phyloP scores from a whole-genome alignment of 306 rosid species.

The Vigna unguiculata region DNA sequence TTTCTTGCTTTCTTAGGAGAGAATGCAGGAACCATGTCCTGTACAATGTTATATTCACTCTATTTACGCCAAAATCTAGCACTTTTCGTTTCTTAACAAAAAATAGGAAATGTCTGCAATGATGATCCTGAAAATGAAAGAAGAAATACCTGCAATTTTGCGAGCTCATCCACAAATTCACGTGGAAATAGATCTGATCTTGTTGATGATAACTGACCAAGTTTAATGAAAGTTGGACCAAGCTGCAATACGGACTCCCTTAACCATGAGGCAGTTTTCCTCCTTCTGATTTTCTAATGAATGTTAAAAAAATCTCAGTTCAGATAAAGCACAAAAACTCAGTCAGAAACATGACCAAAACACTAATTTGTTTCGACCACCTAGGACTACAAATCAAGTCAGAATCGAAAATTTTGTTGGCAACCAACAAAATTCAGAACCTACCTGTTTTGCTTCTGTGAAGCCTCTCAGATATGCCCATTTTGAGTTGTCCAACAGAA shows the following conservation, averaged over 20 bases:
- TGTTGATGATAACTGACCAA: slow-evolving; percentile 86
- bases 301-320: background rate
- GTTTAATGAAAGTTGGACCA: slow-evolving; percentile 91
- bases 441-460: slow-evolving; percentile 78
- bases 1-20: slow-evolving; percentile 72
- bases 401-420: background rate
- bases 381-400: background rate
- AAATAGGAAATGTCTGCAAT: background rate
- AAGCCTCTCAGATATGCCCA: slow-evolving; percentile 86
- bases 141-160: slow-evolving; percentile 70
- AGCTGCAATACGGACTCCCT: slow-evolving; percentile 83
- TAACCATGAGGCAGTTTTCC: slow-evolving; percentile 82
- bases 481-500: slow-evolving; percentile 72
- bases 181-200: slow-evolving; percentile 88
- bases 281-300: slow-evolving; percentile 68
- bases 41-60: slow-evolving; percentile 38
- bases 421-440: background rate
- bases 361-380: background rate
- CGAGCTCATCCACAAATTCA: slow-evolving; percentile 87
- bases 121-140: background rate
- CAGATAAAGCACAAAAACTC: background rate
- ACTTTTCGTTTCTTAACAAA: too few species aligned
- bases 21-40: slow-evolving; percentile 94
- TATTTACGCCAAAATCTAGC: slow-evolving; percentile 4
- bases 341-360: background rate